Evolutionary conservation across 768 basidiomycete genomes (phyloP).

Genomic region (Collybiopsis luxurians): DNA sequence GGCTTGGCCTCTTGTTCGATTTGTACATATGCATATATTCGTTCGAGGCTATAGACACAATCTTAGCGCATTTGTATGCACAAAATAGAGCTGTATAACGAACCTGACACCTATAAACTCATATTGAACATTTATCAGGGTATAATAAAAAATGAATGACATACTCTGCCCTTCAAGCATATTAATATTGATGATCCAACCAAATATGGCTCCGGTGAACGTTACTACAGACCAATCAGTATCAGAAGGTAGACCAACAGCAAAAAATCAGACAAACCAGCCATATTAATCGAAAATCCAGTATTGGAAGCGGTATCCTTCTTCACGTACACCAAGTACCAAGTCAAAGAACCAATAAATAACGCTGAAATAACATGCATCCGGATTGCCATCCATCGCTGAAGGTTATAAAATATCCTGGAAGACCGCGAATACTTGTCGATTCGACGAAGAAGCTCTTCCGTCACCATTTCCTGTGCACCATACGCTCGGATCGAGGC

Average conservation of each 20-base stretch:
- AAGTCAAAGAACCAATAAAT: conserved; percentile 39
- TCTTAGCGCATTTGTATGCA: too few relatives aligned
- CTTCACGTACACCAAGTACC: conserved; percentile 32
- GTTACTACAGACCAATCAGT: conserved; percentile 15
- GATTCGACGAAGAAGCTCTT: conserved; percentile 31
- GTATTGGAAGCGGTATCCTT: conserved; percentile 25
- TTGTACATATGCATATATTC: conserved; percentile 43
- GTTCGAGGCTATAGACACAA: conserved; percentile 22
- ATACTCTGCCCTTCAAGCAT: conserved; percentile 10
- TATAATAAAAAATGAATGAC: background rate
- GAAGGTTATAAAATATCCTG: conserved; percentile 34
- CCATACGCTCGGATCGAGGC: conserved; percentile 13
- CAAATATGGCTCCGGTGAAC: conserved; percentile 15
- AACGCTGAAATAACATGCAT: conserved; percentile 42
- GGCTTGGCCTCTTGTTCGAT: conserved; percentile 46
- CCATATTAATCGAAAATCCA: conserved; percentile 39
- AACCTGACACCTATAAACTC: conserved; percentile 11
- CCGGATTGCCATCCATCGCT: conserved; percentile 29
- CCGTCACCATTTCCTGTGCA: conserved; percentile 8
- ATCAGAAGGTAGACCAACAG: background rate
- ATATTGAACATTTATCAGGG: background rate
- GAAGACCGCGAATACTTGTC: conserved; percentile 33
- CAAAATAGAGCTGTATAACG: too few relatives aligned
- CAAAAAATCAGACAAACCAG: conserved; percentile 21
- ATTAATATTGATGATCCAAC: conserved; percentile 7